Evolutionary conservation across 768 basidiomycete genomes (phyloP).

Genomic region (Lentinula aciculospora): DNA sequence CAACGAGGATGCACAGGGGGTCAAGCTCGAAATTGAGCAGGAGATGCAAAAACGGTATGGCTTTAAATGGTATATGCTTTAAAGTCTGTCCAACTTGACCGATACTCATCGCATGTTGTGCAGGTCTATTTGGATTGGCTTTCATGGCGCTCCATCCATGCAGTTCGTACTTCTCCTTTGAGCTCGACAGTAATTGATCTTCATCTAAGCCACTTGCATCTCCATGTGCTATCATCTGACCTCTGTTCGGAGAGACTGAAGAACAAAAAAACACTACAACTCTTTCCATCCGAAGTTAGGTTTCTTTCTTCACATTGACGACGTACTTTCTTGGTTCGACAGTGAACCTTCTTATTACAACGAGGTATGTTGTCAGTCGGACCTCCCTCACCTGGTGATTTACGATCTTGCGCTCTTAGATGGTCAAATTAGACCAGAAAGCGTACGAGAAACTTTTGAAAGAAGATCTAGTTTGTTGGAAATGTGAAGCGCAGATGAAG

Average conservation of each 20-base stretch:
- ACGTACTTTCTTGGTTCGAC: conserved; percentile 81
- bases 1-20: conserved; percentile 46
- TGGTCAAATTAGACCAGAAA: conserved; percentile 42
- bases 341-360: conserved; percentile 50
- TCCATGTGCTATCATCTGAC: conserved; percentile 84
- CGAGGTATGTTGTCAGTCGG: conserved; percentile 30
- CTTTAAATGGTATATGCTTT: conserved; percentile 54
- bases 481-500: conserved; percentile 54
- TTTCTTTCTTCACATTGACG: conserved; percentile 74
- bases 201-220: conserved; percentile 62
- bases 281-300: conserved; percentile 82
- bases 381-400: too few relatives aligned
- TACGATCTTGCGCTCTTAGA: conserved; percentile 28
- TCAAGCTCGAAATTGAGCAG: conserved; percentile 59
- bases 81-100: background rate
- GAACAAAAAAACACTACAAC: conserved; percentile 87
- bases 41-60: conserved; percentile 78
- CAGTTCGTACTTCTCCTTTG: conserved; percentile 43
- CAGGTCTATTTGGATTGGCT: conserved; percentile 60
- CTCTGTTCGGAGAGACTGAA: conserved; percentile 66
- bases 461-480: conserved; percentile 62
- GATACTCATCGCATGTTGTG: background rate
- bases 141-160: conserved; percentile 85
- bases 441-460: conserved; percentile 66
- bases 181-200: background rate